Evolutionary conservation across 2,329 filamentous ascomycete species (phyloP), one percentile per base, ranked within the genome.

Genomic region (Diplodia mutila): DNA sequence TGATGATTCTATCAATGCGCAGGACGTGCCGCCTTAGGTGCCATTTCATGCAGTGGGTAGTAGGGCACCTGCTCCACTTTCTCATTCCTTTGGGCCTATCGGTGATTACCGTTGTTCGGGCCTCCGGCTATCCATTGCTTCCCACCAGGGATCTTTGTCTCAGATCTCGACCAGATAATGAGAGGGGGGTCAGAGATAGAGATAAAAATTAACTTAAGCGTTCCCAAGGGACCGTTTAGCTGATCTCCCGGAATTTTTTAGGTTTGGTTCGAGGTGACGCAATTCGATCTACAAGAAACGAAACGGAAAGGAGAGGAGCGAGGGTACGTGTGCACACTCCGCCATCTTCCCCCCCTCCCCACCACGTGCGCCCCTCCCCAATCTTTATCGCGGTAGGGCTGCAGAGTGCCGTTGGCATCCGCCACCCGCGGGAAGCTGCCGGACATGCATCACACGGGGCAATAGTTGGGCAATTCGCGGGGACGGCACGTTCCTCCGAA

Each of bases 241-340:
- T 48, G 34, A 42, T n/a, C 27, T 27, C 11, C 16, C n/a, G 46
- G 55, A n/a, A 23, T 32, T 49, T 32, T 51, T 25, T 34, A 42
- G 46, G 32, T 63, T 14, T 11, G 34, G 46, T 51, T 51, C 49
- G 27, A 25, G 48, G 23, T 63, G 59, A 63, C 59, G 59, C 59
- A 51, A 63, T 49, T 25, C 11, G 59, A 63, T 63, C 59, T 63
- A 63, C 59, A 63, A 51, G 42, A 61, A 49, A 61, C 57, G 57
- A 21, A 61, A 25, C n/a, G 29, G 53, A n/a, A n/a, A 23, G 51
- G 51, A 9, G 27, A 54, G 23, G 49, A n/a, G 51, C 32, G 34
- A 18, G 52, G 52, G 27, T 61, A 61, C 34, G 55, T 61, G 23
- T 46, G 14, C 37, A 37, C 11, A 37, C 11, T 42, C 23, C 27